Evolutionary conservation across 169 alveolate genomes (phyloP).

Genomic region (Babesia ovata): DNA sequence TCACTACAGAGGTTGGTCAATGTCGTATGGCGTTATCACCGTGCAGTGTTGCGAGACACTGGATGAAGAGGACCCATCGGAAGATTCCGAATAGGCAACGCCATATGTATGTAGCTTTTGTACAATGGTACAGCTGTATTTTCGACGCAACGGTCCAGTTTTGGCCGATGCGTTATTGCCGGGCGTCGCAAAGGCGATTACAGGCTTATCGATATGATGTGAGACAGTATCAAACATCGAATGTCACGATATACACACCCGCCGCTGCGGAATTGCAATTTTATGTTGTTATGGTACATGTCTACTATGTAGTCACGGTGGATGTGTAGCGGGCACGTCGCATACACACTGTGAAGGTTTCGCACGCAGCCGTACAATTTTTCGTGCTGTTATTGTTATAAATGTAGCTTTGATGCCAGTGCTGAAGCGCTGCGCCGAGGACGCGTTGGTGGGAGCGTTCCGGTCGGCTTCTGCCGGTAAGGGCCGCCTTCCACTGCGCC

Average conservation of each 20-base stretch:
- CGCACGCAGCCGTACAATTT: neutral
- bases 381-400: neutral
- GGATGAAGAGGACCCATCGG: slow-evolving; percentile 18
- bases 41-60: slow-evolving; percentile 55
- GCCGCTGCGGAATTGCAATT: too few relatives aligned
- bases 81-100: slow-evolving; percentile 21
- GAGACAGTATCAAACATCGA: too few relatives aligned
- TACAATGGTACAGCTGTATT: too few relatives aligned
- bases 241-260: too few relatives aligned
- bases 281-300: too few relatives aligned
- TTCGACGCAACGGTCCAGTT: neutral
- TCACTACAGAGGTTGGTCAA: slow-evolving; percentile 52
- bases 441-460: slow-evolving; percentile 30
- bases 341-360: neutral
- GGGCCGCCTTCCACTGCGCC: slow-evolving; percentile 48
- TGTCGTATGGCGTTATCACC: neutral
- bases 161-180: neutral
- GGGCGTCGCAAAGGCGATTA: neutral
- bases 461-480: slow-evolving; percentile 29
- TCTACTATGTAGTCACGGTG: neutral
- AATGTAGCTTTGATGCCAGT: slow-evolving; percentile 13
- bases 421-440: slow-evolving; percentile 53
- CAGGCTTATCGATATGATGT: neutral
- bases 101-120: neutral
- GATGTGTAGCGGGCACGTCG: neutral